Base-by-base conservation (phyloP, 1,284 basidiomycete species). In the Cutaneotrichosporon spelunceum region DNA sequence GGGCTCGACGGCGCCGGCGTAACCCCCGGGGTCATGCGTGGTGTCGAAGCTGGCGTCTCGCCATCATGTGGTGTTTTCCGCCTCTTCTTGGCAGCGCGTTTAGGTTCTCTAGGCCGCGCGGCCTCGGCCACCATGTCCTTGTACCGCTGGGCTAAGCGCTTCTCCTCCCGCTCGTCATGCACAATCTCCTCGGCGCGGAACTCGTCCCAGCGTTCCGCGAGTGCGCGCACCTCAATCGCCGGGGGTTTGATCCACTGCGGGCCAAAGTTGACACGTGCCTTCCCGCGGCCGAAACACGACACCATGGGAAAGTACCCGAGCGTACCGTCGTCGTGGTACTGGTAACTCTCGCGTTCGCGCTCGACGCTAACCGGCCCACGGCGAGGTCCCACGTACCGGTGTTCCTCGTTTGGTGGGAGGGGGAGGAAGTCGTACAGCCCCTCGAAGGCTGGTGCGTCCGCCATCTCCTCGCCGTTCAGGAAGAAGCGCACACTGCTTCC, bases 251-350 rank as follows among this genome's bases (percentile, higher is more conserved):
- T 84, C 72, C 96, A 98, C 55, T 88, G 77, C 0, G 93, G 93
- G 0, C 93, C 94, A 30, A 93, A 86, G 74, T 97, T 96, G 64
- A 96, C 83, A 50, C 80, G 84, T 7, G 93, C 89, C 64, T 87
- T 85, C 1, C 92, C 96, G 58, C 89, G 88, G 65, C 93, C 94
- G 81, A 93, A 99, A 45, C 95, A 83, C 3, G 92, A 96, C 56
- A 96, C 86, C 80, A 96, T 88, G 0, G 94, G 92, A 73, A 93
- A 99, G 78, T 99, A 99, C 0, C 96, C 96, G 7, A 97, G 80
- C 21, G 88, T 88, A 11, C 96, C 96, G 75, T 99, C 96, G 78
- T 99, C 94, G 73, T 91, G 83, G 67, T 57, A 61, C 36, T 59
- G 61, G 84, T 70, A 69, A 29, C 66, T 62, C 29, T 68, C 66